Conservation (phyloP, 1,284 basidiomycete genomes). For the Microbotryum silenes-acaulis region DNA sequence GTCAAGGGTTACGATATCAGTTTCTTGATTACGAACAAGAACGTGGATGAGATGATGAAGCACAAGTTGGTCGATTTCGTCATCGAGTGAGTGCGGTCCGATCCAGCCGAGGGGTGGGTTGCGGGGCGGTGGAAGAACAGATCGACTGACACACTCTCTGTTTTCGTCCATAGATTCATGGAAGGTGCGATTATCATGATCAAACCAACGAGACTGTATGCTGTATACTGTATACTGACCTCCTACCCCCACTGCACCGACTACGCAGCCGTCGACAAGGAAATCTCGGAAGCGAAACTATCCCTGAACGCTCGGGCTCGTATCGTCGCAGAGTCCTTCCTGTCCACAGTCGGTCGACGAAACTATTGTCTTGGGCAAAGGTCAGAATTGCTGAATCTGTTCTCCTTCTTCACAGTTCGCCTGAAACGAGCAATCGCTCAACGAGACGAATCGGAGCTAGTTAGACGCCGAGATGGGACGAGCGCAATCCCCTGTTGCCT, state of each 20-base stretch:
- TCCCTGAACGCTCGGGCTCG: conserved; percentile 89
- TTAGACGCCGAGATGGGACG: too few species aligned
- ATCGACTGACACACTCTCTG: not conserved
- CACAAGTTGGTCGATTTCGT: conserved; percentile 99
- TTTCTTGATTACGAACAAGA: conserved; percentile 95
- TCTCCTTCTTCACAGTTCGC: too few species aligned
- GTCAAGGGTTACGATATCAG: conserved; percentile 97
- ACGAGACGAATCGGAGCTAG: too few species aligned
- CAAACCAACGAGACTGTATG: too few species aligned
- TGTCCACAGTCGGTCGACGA: conserved; percentile 10
- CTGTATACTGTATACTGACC: not conserved
- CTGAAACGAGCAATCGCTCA: too few species aligned
- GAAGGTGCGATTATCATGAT: conserved; percentile 22
- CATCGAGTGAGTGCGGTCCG: conserved; percentile 60
- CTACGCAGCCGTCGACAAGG: conserved; percentile 45
- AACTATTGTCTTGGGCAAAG: too few species aligned
- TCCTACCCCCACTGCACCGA: conserved; percentile 34
- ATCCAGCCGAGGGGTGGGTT: not conserved
- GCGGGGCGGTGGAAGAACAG: not conserved
- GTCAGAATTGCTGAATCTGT: too few species aligned
- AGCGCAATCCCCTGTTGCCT: too few species aligned
- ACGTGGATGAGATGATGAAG: conserved; percentile 96
- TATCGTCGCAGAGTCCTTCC: conserved; percentile 73
- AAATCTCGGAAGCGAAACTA: conserved; percentile 55
- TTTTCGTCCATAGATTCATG: conserved; percentile 35